Evolutionary conservation across 2,329 filamentous ascomycete species (phyloP).

Genomic region (Microcyclospora pomicola): DNA sequence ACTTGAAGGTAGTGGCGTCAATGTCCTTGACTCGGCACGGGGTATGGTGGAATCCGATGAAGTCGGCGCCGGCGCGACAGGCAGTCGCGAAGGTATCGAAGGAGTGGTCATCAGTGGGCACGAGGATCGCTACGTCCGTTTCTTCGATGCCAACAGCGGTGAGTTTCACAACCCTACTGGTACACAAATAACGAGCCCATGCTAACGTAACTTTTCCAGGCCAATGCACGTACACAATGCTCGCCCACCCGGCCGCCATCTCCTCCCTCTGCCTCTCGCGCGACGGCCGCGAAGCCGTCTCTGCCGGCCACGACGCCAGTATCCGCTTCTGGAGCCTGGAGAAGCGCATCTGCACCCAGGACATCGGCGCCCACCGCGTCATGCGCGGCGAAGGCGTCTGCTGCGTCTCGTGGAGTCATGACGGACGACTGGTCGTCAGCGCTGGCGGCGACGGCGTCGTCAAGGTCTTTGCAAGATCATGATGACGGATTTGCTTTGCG

Average conservation of each 20-base stretch:
- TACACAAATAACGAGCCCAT: background rate
- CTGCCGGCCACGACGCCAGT: slow-evolving; percentile 87
- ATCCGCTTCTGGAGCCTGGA: slow-evolving; percentile 95
- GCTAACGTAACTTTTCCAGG: slow-evolving; percentile 38
- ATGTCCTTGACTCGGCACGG: slow-evolving; percentile 46
- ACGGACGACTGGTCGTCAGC: slow-evolving; percentile 87
- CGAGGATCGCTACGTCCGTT: slow-evolving; percentile 88
- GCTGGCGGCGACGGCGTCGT: slow-evolving; percentile 91
- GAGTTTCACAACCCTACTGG: slow-evolving; percentile 31
- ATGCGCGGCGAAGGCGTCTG: slow-evolving; percentile 96
- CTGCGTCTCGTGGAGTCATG: slow-evolving; percentile 86
- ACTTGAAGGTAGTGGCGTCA: slow-evolving; percentile 50
- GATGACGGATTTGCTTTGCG: background rate
- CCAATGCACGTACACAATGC: slow-evolving; percentile 98
- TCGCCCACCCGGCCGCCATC: slow-evolving; percentile 87
- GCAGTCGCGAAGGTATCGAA: slow-evolving; percentile 60
- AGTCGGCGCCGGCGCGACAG: slow-evolving; percentile 66
- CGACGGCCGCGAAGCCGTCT: slow-evolving; percentile 86
- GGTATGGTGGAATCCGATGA: slow-evolving; percentile 56
- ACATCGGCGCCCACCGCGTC: slow-evolving; percentile 80
- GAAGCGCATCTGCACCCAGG: slow-evolving; percentile 87
- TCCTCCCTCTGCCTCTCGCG: slow-evolving; percentile 83
- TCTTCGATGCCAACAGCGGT: slow-evolving; percentile 99
- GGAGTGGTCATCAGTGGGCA: slow-evolving; percentile 93
- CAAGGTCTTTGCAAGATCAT: slow-evolving; percentile 57